These are phyloP conservation scores for Ramaria rubella DNA, from an alignment of 768 basidiomycete species.

Conservation along the genomic window DNA sequence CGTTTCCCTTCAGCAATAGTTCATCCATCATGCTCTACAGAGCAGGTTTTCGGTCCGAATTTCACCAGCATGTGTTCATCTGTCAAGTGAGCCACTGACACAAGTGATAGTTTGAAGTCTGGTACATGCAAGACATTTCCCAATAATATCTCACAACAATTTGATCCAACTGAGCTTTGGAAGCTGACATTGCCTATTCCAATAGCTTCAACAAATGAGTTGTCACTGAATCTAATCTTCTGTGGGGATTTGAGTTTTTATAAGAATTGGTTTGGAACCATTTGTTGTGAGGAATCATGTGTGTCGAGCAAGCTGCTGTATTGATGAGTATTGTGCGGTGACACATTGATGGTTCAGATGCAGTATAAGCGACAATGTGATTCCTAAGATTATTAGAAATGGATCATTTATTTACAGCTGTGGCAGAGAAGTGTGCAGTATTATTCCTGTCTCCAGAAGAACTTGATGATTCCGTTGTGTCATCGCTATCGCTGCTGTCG, in stretches of 20 bases:
- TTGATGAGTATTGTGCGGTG: background rate
- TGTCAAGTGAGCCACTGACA: too few relatives aligned
- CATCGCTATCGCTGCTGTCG: background rate
- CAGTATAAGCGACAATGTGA: too few relatives aligned
- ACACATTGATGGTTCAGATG: background rate
- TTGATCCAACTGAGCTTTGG: background rate
- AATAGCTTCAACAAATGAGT: conserved; percentile 11
- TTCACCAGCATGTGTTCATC: background rate
- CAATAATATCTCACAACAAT: background rate
- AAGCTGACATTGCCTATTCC: conserved; percentile 10
- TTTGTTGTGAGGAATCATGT: too few relatives aligned
- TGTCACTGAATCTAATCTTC: background rate
- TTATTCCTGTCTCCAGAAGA: too few relatives aligned
- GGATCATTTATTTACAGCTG: too few relatives aligned
- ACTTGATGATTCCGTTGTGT: background rate
- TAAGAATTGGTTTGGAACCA: too few relatives aligned
- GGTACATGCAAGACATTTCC: conserved; percentile 10
- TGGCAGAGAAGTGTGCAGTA: too few relatives aligned
- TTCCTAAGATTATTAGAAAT: too few relatives aligned
- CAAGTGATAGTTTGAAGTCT: too few relatives aligned
- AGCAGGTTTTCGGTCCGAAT: too few relatives aligned
- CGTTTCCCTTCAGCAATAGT: background rate
- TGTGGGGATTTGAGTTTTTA: too few relatives aligned
- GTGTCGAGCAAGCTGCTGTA: too few relatives aligned
- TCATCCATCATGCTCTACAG: background rate